Evolutionary conservation across 2,329 filamentous ascomycete species (phyloP), one percentile per base, ranked within the genome.

Genomic region (Trichoderma atroviride): DNA sequence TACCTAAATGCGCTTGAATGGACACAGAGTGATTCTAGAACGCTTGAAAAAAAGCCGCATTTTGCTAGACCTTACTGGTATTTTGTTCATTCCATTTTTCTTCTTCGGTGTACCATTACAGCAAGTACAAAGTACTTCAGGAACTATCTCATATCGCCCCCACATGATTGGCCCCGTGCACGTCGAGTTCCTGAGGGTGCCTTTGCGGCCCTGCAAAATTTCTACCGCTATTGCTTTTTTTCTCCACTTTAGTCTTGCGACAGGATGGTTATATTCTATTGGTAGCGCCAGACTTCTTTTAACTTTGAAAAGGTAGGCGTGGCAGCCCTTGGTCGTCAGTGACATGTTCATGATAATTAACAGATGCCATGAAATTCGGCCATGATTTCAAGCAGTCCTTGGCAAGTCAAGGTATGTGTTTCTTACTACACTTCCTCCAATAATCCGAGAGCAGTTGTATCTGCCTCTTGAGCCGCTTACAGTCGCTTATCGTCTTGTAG

Each of bases 341-440:
- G 47, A 29, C 58, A 65, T 50, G 37, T 47, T 24, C 47, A 43
- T 55, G 62, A 68, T 40, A 56, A 70, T 69, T 59, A 68, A 57
- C 64, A 58, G 61, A 65, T 70, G 71, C 73, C 67, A 97, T 97
- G 93, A 97, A 97, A 84, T 97, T 96, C 80, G 92, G 90, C 33
- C 92, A 91, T 77, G 87, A 90, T 75, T 96, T 93, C 78, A 88
- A 90, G 76, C 87, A 90, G 74, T 86, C 87, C 61, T 85, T 97
- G 71, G 83, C 87, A 72, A 86, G 83, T 72, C 91, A 92, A 79
- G 81, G 84, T 84, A 72, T 35, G 33, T 1, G 13, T 16, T 19
- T 16, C 37, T 2, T 33, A 24, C 37, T 2, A 5, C 31, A 11
- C 57, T 37, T 62, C 2, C 35, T 33, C 40, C 50, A 5, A 6